Percentiles rank a stretch among this genome's conserved stretches.
Evolutionary conservation across 805 yeast species (phyloP).

Genomic region (Wickerhamomyces rabaulensis): DNA sequence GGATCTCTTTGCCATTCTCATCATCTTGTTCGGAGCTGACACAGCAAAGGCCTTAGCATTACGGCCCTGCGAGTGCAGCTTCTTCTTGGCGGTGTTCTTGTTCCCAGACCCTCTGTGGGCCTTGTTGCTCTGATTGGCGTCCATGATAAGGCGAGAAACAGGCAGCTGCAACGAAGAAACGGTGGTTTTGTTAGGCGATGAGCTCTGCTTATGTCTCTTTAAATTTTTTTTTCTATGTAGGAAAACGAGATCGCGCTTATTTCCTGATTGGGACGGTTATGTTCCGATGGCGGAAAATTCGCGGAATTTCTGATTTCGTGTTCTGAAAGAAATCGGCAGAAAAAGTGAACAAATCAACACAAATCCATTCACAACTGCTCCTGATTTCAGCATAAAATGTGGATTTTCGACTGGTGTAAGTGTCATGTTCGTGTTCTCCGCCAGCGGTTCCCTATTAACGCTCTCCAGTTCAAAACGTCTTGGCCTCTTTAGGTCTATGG

Average conservation of each 20-base stretch:
- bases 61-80: constrained; percentile 80
- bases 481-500: constrained; percentile 76
- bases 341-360: neutral
- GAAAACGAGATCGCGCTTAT: neutral
- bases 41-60: constrained; percentile 84
- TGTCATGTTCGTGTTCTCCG: constrained; percentile 2
- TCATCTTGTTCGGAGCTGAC: constrained; percentile 79
- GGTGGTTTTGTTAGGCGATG: constrained; percentile 1
- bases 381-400: constrained; percentile 25
- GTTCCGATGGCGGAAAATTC: neutral
- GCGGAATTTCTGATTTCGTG: neutral
- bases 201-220: neutral
- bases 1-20: constrained; percentile 75
- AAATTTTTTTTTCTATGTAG: neutral
- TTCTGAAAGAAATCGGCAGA: neutral
- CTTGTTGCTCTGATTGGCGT: constrained; percentile 65
- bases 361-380: neutral
- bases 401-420: constrained; percentile 43
- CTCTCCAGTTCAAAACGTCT: constrained; percentile 41
- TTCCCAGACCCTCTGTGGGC: constrained; percentile 62
- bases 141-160: constrained; percentile 6
- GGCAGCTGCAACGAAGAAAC: neutral
- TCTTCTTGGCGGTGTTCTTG: constrained; percentile 69
- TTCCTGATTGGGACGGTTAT: neutral
- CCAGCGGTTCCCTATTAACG: too few relatives aligned